Percentiles rank a stretch among this genome's conserved stretches.
phyloP scores from a whole-genome alignment of 2,329 filamentous ascomycete genomes.

The Cladobotryum protrusum region DNA sequence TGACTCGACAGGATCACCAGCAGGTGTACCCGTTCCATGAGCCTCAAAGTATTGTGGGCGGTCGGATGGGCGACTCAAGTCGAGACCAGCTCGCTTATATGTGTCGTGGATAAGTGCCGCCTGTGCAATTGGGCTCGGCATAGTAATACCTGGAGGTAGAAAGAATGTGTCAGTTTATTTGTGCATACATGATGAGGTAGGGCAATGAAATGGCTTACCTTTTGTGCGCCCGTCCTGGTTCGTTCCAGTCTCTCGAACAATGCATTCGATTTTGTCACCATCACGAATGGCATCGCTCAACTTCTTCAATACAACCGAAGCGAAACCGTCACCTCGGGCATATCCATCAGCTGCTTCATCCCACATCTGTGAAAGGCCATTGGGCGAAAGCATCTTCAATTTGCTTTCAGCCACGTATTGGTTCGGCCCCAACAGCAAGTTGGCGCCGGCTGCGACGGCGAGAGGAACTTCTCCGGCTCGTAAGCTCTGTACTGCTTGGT shows the following conservation, averaged over 20 bases:
- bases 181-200: too few relatives aligned
- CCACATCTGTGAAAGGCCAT: slow-evolving; percentile 31
- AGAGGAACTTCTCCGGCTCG: slow-evolving; percentile 15
- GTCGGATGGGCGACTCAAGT: slow-evolving; percentile 9
- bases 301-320: neutral
- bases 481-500: slow-evolving; percentile 29
- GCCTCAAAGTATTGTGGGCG: slow-evolving; percentile 20
- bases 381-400: slow-evolving; percentile 12
- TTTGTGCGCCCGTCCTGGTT: slow-evolving; percentile 6
- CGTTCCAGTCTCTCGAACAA: slow-evolving; percentile 2
- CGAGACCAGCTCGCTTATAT: neutral
- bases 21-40: slow-evolving; percentile 8
- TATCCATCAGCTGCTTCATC: slow-evolving; percentile 42
- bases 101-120: neutral
- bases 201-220: neutral
- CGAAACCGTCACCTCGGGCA: slow-evolving; percentile 37
- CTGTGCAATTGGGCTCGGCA: slow-evolving; percentile 3
- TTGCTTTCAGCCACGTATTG: slow-evolving; percentile 8
- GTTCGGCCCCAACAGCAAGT: slow-evolving; percentile 32
- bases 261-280: slow-evolving; percentile 2
- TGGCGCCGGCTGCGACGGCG: slow-evolving; percentile 21
- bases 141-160: neutral
- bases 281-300: slow-evolving; percentile 1
- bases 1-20: slow-evolving; percentile 17
- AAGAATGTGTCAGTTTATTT: too few relatives aligned